phyloP scores from a whole-genome alignment of 306 rosid genomes.

The Quercus dentata region DNA sequence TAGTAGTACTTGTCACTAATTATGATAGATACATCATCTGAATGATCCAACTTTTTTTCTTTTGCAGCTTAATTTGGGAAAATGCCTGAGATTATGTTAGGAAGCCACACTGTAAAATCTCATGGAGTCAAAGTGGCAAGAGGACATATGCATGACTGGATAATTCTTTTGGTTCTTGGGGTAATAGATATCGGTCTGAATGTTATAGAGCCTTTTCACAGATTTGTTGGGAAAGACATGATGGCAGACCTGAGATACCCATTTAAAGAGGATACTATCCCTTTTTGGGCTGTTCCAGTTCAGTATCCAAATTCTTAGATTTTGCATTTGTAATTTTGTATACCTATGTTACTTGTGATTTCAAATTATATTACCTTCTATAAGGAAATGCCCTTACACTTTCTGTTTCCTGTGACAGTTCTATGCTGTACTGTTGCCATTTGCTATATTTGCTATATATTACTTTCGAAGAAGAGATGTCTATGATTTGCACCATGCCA shows the following conservation, averaged over 20 bases:
- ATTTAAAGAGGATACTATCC: slow-evolving; percentile 66
- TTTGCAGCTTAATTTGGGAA: background rate
- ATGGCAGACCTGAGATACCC: slow-evolving; percentile 80
- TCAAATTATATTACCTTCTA: background rate
- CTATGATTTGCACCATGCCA: slow-evolving; percentile 87
- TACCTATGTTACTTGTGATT: no score
- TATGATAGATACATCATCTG: no score
- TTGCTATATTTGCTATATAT: slow-evolving; percentile 46
- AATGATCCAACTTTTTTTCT: no score
- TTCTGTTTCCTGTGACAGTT: slow-evolving; percentile 43
- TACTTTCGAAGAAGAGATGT: slow-evolving; percentile 73
- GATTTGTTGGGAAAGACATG: slow-evolving; percentile 90
- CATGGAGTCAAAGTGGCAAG: slow-evolving; percentile 71
- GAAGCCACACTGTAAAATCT: slow-evolving; percentile 66
- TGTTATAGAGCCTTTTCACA: slow-evolving; percentile 79
- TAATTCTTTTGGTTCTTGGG: slow-evolving; percentile 69
- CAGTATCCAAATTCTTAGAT: slow-evolving; percentile 11
- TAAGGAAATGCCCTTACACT: no score
- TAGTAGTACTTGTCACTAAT: no score
- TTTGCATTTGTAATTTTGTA: no score
- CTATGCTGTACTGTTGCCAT: slow-evolving; percentile 62
- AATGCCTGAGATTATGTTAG: slow-evolving; percentile 78
- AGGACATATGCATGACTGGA: slow-evolving; percentile 84
- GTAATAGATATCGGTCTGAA: slow-evolving; percentile 56
- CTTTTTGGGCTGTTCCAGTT: slow-evolving; percentile 92